A percentile compares a stretch with the other conserved stretches of the same genome.
These are phyloP conservation scores for Eucalyptus pauciflora DNA, from an alignment of 345 rosid species.

Conservation along the genomic window DNA sequence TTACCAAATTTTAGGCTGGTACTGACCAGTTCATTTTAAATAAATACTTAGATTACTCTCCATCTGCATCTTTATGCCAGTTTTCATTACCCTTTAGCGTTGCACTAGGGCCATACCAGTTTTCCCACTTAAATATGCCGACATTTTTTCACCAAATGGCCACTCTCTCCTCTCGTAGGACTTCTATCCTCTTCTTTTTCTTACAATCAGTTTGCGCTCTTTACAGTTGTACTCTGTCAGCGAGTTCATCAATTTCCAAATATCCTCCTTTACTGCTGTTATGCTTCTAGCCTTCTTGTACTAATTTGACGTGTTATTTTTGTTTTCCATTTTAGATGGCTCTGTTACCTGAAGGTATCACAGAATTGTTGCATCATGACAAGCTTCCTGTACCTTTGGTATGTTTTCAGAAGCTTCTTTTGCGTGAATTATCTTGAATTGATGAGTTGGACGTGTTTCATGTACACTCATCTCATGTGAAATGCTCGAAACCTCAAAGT, in stretches of 20 bases:
- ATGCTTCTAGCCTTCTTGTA: not conserved
- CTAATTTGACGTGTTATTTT: constrained; percentile 1
- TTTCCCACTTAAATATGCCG: not conserved
- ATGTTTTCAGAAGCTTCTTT: constrained; percentile 11
- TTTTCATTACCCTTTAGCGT: not conserved
- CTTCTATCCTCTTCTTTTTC: not conserved
- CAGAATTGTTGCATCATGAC: constrained; percentile 86
- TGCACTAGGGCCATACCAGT: not conserved
- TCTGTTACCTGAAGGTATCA: constrained; percentile 88
- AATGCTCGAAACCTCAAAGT: not conserved
- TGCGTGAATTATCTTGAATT: not conserved
- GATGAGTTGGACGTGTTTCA: not conserved
- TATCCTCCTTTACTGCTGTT: not conserved
- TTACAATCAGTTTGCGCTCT: not conserved
- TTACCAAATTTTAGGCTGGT: not conserved
- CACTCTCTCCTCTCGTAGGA: not conserved
- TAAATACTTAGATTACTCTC: not conserved
- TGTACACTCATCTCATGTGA: not conserved
- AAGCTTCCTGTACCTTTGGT: constrained; percentile 85
- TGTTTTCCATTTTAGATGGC: constrained; percentile 69
- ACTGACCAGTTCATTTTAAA: not conserved
- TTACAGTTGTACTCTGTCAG: not conserved
- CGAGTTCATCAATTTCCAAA: not conserved
- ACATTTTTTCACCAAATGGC: not conserved
- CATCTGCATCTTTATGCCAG: not conserved